These are phyloP conservation scores for Selenicereus undatus DNA, from an alignment of 148 eudicot species.

Conservation along the genomic window DNA sequence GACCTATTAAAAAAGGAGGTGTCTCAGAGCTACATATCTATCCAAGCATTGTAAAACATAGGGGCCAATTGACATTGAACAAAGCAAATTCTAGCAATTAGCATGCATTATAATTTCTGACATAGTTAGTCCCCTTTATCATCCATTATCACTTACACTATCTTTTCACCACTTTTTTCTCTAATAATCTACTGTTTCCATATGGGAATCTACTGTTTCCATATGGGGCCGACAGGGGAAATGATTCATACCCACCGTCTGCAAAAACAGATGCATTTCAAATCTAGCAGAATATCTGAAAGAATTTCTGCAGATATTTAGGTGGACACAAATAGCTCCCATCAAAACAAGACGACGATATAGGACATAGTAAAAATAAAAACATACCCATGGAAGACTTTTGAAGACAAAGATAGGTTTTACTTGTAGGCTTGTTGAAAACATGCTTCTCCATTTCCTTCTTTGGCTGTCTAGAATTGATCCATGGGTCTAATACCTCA, in stretches of 20 bases:
- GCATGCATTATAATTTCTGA: neutral
- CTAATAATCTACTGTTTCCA: too few relatives aligned
- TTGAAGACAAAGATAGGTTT: constrained; percentile 21
- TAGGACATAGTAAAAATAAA: neutral
- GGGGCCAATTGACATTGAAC: neutral
- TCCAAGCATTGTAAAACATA: neutral
- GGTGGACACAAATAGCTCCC: neutral
- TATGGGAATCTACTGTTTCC: too few relatives aligned
- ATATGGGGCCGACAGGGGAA: too few relatives aligned
- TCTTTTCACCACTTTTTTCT: too few relatives aligned
- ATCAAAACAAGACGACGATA: constrained; percentile 2
- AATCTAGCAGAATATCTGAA: neutral
- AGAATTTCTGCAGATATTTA: neutral
- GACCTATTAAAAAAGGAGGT: neutral
- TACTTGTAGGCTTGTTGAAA: constrained; percentile 23
- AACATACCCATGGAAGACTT: constrained; percentile 40
- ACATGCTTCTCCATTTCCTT: constrained; percentile 79
- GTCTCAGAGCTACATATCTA: neutral
- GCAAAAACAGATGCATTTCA: neutral
- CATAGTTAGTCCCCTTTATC: neutral
- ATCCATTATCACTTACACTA: neutral
- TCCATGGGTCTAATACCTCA: constrained; percentile 95
- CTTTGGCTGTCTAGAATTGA: constrained; percentile 74
- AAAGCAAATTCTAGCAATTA: neutral
- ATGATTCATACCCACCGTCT: neutral